These are phyloP conservation scores for Coprinopsis cinerea DNA, from an alignment of 768 basidiomycete genomes.

Conservation along the genomic window DNA sequence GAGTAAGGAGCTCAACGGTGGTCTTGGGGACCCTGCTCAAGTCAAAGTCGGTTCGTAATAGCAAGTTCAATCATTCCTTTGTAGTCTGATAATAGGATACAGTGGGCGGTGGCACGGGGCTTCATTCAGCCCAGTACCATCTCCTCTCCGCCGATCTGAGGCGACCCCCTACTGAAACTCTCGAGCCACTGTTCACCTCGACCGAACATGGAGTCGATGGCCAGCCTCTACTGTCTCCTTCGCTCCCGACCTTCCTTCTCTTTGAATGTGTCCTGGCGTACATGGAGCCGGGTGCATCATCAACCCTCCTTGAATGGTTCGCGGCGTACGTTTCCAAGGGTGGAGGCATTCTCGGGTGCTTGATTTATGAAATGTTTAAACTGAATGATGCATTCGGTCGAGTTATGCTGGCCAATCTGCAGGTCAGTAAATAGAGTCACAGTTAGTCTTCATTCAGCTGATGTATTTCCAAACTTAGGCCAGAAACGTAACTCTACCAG, in stretches of 20 bases:
- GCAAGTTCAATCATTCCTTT: not conserved
- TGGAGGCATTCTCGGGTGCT: conserved; percentile 40
- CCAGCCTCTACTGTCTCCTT: conserved; percentile 45
- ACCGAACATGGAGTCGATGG: conserved; percentile 9
- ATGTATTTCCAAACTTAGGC: conserved; percentile 39
- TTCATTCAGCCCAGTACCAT: conserved; percentile 55
- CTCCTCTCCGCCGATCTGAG: conserved; percentile 79
- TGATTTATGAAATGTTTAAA: conserved; percentile 93
- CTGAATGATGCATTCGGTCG: conserved; percentile 84
- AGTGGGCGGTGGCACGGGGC: conserved; percentile 59
- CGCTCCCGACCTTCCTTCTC: conserved; percentile 74
- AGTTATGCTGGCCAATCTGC: conserved; percentile 87
- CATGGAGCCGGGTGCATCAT: conserved; percentile 57
- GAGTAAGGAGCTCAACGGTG: conserved; percentile 46
- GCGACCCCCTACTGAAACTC: conserved; percentile 39
- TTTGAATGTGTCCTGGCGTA: conserved; percentile 95
- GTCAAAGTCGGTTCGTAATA: conserved; percentile 37
- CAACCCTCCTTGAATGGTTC: conserved; percentile 62
- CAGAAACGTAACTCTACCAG: conserved; percentile 69
- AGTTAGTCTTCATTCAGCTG: not conserved
- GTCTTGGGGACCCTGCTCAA: conserved; percentile 42
- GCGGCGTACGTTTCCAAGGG: conserved; percentile 39
- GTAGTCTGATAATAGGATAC: conserved; percentile 7
- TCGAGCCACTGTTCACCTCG: conserved; percentile 30
- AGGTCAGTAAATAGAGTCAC: conserved; percentile 35